Percentiles rank a stretch among this genome's conserved stretches.
These are phyloP conservation scores for Scedosporium boydii DNA, from an alignment of 2,329 filamentous ascomycete genomes.

Conservation along the genomic window DNA sequence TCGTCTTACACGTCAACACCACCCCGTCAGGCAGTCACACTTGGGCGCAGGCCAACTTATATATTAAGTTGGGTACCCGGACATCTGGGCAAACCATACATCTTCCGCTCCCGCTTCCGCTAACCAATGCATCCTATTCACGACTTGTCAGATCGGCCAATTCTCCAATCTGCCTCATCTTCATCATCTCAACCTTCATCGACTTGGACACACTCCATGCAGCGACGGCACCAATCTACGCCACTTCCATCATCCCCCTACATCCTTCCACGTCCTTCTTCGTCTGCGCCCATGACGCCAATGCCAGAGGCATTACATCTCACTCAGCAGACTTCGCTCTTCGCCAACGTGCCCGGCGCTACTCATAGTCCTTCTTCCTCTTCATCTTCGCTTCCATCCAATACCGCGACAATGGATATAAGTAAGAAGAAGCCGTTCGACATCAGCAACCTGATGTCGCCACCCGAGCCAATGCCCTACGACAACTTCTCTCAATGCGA, in stretches of 20 bases:
- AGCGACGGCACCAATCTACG: neutral
- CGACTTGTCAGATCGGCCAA: neutral
- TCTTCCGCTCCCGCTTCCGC: neutral
- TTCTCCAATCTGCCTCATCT: neutral
- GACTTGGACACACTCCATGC: neutral
- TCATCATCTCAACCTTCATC: neutral
- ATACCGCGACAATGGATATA: conserved; percentile 13
- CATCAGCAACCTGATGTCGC: conserved; percentile 51
- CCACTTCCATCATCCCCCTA: neutral
- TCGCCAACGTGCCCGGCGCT: conserved; percentile 14
- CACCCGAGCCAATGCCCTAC: conserved; percentile 42
- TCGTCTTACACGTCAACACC: conserved; percentile 1
- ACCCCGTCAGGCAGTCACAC: conserved; percentile 2
- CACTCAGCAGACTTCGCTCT: conserved; percentile 8
- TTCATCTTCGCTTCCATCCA: conserved; percentile 13
- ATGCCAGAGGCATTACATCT: conserved; percentile 6
- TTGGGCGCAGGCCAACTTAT: neutral
- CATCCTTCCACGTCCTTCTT: conserved; percentile 3
- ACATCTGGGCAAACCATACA: neutral
- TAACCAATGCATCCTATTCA: neutral
- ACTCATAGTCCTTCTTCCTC: conserved; percentile 13
- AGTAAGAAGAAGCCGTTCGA: conserved; percentile 38
- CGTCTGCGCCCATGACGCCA: neutral
- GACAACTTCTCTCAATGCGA: conserved; percentile 39
- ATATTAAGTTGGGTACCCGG: neutral